phyloP scores from a whole-genome alignment of 2,329 filamentous ascomycete species.

The Sporothrix luriei region DNA sequence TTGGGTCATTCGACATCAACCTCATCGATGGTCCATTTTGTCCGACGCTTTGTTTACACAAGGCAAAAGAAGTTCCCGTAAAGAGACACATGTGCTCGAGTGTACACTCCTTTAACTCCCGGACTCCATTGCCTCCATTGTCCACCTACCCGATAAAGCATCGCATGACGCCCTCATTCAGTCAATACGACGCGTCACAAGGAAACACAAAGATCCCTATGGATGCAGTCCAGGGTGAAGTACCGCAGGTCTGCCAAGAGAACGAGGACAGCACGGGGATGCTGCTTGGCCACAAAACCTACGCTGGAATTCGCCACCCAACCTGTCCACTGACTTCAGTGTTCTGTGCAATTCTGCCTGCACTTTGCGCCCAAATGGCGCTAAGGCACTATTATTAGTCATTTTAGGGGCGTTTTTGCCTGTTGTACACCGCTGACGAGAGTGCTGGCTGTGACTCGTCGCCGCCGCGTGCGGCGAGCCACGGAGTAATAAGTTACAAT shows the following conservation, averaged over 20 bases:
- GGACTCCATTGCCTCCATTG: too few relatives aligned
- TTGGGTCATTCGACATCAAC: background rate
- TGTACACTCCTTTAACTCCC: too few relatives aligned
- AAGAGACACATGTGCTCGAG: too few relatives aligned
- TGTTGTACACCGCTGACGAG: background rate
- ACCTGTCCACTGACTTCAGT: conserved; percentile 1
- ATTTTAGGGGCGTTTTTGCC: background rate
- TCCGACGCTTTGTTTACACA: background rate
- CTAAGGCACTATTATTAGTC: conserved; percentile 16
- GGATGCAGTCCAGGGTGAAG: background rate
- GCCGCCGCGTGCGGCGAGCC: conserved; percentile 22
- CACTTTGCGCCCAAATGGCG: background rate
- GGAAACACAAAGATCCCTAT: too few relatives aligned
- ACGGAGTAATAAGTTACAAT: background rate
- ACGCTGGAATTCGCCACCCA: conserved; percentile 8
- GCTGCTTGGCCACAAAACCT: background rate
- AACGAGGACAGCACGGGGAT: background rate
- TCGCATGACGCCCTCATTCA: too few relatives aligned
- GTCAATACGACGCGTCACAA: too few relatives aligned
- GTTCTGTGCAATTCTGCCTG: conserved; percentile 13
- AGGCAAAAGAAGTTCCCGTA: background rate
- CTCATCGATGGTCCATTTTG: background rate
- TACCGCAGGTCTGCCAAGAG: background rate
- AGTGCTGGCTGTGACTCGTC: conserved; percentile 14
- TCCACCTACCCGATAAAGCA: too few relatives aligned